Base-by-base conservation (phyloP, 495 filamentous ascomycete species). In the Penicillium dipodomyicola region DNA sequence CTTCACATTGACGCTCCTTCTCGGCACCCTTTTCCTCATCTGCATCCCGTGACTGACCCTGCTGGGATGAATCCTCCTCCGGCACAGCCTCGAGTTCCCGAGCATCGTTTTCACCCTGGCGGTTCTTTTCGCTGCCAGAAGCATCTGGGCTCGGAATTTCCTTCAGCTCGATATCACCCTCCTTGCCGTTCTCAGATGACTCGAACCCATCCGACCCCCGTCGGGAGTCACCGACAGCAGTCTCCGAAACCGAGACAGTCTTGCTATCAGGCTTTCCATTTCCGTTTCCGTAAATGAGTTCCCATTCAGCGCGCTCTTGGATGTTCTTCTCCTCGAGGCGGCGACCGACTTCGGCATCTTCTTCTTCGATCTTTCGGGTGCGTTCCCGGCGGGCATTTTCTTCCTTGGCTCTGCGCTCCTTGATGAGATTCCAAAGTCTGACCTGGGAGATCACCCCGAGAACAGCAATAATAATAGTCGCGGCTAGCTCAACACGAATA, bases 351-450 rank as follows among this genome's bases (percentile, higher is more conserved):
- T 84, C 82, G 41, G 83, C 83, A 58, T 97, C 91, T 42, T 86
- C 82, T 61, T 83, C 80, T n/a, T 91, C 80, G 11, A 84, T 77
- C 61, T 79, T 77, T 17, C 74, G 74, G 55, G 84, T 75, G 25
- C 82, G 82, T 54, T 87, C 79, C 15, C 79, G 72, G 23, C 75
- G 71, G 39, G 80, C 77, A 11, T 74, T 77, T 15, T 82, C 83
- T 50, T 82, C 86, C 60, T 82, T 81, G 17, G 82, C 80, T 19
- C 90, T 77, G 46, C 86, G 79, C 51, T 90, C 82, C 60, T 87
- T 86, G 49, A 97, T 82, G n/a, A 96, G 78, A 49, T 87, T 88
- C 93, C 93, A 97, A 9, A 97, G 74, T 56, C 85, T 87, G 58
- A 96, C 72, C 69, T 97, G 93, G 3, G 89, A 95, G 41, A 94